Evolutionary conservation across 2,329 filamentous ascomycete species (phyloP).

Genomic region (Exophiala sp.): DNA sequence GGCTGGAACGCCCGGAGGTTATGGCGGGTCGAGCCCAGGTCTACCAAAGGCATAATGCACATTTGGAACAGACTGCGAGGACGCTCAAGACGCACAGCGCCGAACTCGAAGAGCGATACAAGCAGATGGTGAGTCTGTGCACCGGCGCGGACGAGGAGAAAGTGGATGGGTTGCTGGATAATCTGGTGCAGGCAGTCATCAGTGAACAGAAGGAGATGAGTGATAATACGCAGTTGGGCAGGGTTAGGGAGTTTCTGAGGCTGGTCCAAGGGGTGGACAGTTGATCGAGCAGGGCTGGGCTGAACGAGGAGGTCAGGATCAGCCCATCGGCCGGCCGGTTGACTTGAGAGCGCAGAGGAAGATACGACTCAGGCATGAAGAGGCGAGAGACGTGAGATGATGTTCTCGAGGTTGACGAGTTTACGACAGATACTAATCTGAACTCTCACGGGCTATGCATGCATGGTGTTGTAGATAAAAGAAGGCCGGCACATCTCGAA

Average conservation of each 20-base stretch:
- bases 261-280: slow-evolving; percentile 59
- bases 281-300: background rate
- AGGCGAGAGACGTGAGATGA: too few relatives aligned
- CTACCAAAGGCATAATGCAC: slow-evolving; percentile 62
- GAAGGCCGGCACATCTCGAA: too few relatives aligned
- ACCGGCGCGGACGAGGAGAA: slow-evolving; percentile 70
- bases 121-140: slow-evolving; percentile 80
- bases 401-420: too few relatives aligned
- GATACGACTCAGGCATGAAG: too few relatives aligned
- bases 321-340: background rate
- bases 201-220: slow-evolving; percentile 54
- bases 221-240: slow-evolving; percentile 63
- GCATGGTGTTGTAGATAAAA: too few relatives aligned
- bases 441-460: too few relatives aligned
- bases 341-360: background rate
- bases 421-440: too few relatives aligned
- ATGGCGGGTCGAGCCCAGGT: slow-evolving; percentile 65
- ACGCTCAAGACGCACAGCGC: slow-evolving; percentile 71
- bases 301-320: background rate
- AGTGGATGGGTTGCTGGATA: slow-evolving; percentile 74
- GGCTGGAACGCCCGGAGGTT: slow-evolving; percentile 55
- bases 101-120: slow-evolving; percentile 80
- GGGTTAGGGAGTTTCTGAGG: slow-evolving; percentile 71
- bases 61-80: slow-evolving; percentile 61
- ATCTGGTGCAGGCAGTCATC: slow-evolving; percentile 69